Evolutionary conservation across 179 eudicot species (phyloP).

Genomic region (Heliamphora pulchella): DNA sequence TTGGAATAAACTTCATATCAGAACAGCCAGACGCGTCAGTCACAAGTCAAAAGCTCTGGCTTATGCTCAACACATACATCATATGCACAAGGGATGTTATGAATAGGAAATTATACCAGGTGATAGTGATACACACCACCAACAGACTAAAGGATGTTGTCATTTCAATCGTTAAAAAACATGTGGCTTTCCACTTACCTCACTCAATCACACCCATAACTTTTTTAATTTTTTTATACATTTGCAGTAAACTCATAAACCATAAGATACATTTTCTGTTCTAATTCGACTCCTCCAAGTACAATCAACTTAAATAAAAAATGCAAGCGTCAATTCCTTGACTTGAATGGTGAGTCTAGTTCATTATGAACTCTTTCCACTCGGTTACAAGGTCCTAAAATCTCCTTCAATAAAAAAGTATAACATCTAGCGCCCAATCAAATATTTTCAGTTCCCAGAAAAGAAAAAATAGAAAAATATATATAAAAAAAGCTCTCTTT

Average conservation of each 20-base stretch:
- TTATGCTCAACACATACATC: not conserved
- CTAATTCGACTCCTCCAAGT: not conserved
- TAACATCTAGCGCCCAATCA: not conserved
- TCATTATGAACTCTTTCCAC: not conserved
- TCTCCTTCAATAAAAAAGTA: not conserved
- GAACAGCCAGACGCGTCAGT: not conserved
- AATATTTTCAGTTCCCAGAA: not conserved
- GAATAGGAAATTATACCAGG: not conserved
- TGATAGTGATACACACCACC: slow-evolving; percentile 1
- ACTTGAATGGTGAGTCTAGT: not conserved
- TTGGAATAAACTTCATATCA: not conserved
- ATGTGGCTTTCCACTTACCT: not conserved
- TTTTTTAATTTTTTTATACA: not conserved
- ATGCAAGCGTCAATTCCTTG: not conserved
- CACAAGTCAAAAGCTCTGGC: not conserved
- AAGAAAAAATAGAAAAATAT: not conserved
- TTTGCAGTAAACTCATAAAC: not conserved
- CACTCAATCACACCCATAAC: not conserved
- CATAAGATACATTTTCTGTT: not conserved
- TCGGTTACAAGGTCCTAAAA: not conserved
- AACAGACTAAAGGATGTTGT: not conserved
- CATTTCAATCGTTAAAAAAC: not conserved
- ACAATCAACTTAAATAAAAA: not conserved
- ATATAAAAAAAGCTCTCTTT: not conserved
- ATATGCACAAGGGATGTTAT: not conserved